Base-by-base conservation (phyloP, 2,329 filamentous ascomycete genomes). In the Claviceps purpurea region DNA sequence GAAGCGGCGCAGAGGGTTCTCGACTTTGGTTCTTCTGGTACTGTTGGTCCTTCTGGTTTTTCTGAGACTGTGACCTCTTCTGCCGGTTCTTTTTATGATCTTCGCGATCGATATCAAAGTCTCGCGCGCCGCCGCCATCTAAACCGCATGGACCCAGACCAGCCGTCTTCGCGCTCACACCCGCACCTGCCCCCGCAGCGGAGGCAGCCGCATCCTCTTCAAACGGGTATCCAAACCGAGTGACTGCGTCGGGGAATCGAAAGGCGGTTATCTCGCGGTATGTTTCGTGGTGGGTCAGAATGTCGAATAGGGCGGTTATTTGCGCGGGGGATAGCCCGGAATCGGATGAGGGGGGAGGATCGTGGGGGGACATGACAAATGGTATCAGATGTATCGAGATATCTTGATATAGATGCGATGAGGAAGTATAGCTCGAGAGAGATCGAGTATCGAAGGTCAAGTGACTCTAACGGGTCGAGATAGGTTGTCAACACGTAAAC, bases 241-340 rank as follows among this genome's bases (percentile, higher is more conserved):
- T 72, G 54, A 89, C 83, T 30, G 81, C 77, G 2, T 73, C 69
- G 0, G 84, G 78, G 40, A 74, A 67, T 60, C 83, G 87, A 73
- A 90, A 89, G 55, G 75, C 76, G 61, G 84, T 77, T 55, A 89
- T 85, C 66, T 93, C 87, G 13, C 75, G 66, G 58, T 82, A 83
- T 1, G 77, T 78, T 64, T 81, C 72, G 56, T 76, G 62, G 59
- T 82, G 79, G 37, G 76, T 76, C 51, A 82, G 72, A 50, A 82
- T 79, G 59, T 82, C 75, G 56, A 82, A 74, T 16, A 82, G 71
- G 14, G 78, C 77, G 49, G 69, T 68, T 7, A 73, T 65, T 58
- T 81, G 78, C 55, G 65, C 61, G 10, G 14, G 16, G 2, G 53
- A 54, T 13, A 54, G 37, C 30, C 13, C 30, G 14, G 16, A 16